These are phyloP conservation scores for Vararia minispora DNA, from an alignment of 768 basidiomycete species.

Conservation along the genomic window DNA sequence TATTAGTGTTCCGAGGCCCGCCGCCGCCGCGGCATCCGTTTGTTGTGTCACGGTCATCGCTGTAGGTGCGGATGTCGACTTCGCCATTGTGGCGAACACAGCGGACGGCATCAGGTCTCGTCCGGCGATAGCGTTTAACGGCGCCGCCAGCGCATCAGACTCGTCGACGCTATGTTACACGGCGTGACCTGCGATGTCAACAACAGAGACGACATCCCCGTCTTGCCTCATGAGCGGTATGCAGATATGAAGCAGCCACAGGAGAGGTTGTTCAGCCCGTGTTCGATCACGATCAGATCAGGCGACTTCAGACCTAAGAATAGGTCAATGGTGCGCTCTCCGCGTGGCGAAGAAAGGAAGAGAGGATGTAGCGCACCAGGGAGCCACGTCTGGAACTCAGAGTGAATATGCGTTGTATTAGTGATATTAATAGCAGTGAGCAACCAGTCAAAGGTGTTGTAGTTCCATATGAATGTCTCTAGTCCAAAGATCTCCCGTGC, in stretches of 20 bases:
- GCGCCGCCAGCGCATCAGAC: constrained; percentile 1
- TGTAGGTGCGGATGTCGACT: too few relatives aligned
- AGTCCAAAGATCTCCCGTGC: constrained; percentile 36
- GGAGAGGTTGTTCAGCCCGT: constrained; percentile 25
- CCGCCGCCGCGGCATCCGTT: too few relatives aligned
- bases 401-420: constrained; percentile 1
- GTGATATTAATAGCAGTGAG: neutral
- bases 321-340: constrained; percentile 1
- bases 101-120: constrained; percentile 1
- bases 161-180: constrained; percentile 11
- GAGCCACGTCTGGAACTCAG: constrained; percentile 8
- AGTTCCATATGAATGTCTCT: constrained; percentile 32
- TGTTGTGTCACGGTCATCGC: too few relatives aligned
- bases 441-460: constrained; percentile 17
- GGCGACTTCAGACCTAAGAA: constrained; percentile 22
- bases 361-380: constrained; percentile 2
- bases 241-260: constrained; percentile 10
- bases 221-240: constrained; percentile 5
- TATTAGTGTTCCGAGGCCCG: too few relatives aligned
- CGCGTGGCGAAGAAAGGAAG: neutral
- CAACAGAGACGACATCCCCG: constrained; percentile 8
- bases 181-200: constrained; percentile 1
- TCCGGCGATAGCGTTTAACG: too few relatives aligned
- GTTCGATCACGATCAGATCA: constrained; percentile 31
- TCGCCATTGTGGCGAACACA: neutral